Evolutionary conservation across 73 alveolate species (phyloP).

Genomic region (Paramecium primaurelia): DNA sequence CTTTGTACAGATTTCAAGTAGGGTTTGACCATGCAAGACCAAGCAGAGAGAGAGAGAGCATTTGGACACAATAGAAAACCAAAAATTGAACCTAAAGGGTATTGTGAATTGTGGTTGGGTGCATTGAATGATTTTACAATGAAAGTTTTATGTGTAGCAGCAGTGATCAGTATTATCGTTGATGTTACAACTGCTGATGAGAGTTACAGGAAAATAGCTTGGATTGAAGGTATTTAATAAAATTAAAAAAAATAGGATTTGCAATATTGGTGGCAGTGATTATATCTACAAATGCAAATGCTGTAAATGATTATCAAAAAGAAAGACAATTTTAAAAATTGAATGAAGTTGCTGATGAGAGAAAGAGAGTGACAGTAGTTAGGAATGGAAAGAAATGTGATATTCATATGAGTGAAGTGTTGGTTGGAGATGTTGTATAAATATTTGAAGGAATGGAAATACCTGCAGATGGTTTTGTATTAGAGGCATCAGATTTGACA

Average conservation of each 20-base stretch:
- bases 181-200: slow-evolving; percentile 72
- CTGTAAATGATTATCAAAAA: slow-evolving; percentile 21
- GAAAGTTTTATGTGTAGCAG: slow-evolving; percentile 76
- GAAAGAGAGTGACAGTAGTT: slow-evolving; percentile 73
- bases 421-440: slow-evolving; percentile 87
- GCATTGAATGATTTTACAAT: slow-evolving; percentile 80
- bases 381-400: slow-evolving; percentile 72
- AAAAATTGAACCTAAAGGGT: slow-evolving; percentile 61
- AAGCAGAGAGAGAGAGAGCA: slow-evolving; percentile 54
- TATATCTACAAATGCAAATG: slow-evolving; percentile 15
- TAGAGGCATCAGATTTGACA: slow-evolving; percentile 81
- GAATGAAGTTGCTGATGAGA: slow-evolving; percentile 56
- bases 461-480: slow-evolving; percentile 86
- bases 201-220: slow-evolving; percentile 70
- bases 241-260: slow-evolving; percentile 40
- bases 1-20: slow-evolving; percentile 47
- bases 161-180: slow-evolving; percentile 68
- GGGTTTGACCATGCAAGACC: slow-evolving; percentile 46
- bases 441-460: slow-evolving; percentile 82
- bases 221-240: slow-evolving; percentile 87
- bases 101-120: slow-evolving; percentile 66
- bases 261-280: slow-evolving; percentile 44
- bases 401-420: slow-evolving; percentile 73
- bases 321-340: slow-evolving; percentile 48
- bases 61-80: slow-evolving; percentile 70